Conservation (phyloP, 225 moss, liverwort and hornwort genomes). For the Pseudisothecium myosuroides region DNA sequence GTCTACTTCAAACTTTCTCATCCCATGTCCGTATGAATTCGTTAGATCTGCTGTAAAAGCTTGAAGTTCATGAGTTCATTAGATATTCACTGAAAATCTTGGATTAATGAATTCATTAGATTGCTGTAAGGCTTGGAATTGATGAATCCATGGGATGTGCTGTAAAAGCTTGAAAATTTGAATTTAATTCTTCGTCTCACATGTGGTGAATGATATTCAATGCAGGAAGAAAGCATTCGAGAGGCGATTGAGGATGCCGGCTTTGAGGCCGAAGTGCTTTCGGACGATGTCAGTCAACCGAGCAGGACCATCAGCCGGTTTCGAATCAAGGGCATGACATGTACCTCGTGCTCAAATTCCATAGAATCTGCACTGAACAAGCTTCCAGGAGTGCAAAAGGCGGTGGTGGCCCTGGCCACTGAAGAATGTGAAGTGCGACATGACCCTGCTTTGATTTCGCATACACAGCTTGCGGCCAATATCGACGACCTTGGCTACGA, state of each 20-base stretch:
- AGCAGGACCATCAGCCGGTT: slow-evolving; percentile 52
- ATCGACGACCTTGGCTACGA: slow-evolving; percentile 84
- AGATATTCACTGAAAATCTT: background rate
- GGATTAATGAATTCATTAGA: background rate
- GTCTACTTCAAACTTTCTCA: background rate
- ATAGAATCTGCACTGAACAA: slow-evolving; percentile 67
- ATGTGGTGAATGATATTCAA: background rate
- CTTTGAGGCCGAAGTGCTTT: slow-evolving; percentile 49
- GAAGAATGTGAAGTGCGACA: slow-evolving; percentile 88
- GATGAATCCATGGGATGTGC: background rate
- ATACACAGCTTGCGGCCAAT: slow-evolving; percentile 32
- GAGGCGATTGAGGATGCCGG: slow-evolving; percentile 97
- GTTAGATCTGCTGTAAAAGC: background rate
- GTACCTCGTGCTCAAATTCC: slow-evolving; percentile 72
- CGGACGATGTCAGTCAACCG: slow-evolving; percentile 13
- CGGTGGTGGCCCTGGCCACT: slow-evolving; percentile 71
- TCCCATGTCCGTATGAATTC: background rate
- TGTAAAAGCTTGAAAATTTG: no score
- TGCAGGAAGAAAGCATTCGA: slow-evolving; percentile 67
- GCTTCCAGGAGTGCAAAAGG: slow-evolving; percentile 65
- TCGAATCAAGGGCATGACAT: slow-evolving; percentile 91
- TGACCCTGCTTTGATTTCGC: slow-evolving; percentile 44
- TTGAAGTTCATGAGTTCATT: background rate
- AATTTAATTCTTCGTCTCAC: slow-evolving; percentile 1
- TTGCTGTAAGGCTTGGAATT: background rate